These are phyloP conservation scores for Penicillium sp. DNA, from an alignment of 2,329 filamentous ascomycete genomes.

Conservation along the genomic window DNA sequence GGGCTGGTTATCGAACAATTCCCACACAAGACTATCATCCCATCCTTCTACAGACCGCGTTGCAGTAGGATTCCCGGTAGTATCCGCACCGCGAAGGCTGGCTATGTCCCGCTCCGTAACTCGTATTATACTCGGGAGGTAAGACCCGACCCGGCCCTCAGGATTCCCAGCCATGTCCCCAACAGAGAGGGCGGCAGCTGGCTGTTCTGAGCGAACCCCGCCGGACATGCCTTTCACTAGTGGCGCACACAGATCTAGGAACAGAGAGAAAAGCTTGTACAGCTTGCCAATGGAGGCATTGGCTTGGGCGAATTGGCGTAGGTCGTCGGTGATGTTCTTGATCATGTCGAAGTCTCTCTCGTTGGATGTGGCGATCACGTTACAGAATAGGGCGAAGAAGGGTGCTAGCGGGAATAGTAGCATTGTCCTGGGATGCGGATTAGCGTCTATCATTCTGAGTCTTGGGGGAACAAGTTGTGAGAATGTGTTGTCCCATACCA, in stretches of 20 bases:
- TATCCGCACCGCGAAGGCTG: background rate
- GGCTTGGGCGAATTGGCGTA: constrained; percentile 21
- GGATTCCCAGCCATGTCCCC: background rate
- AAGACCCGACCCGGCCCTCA: background rate
- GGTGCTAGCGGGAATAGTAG: constrained; percentile 21
- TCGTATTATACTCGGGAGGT: constrained; percentile 10
- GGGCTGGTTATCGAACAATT: constrained; percentile 25
- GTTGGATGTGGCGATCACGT: constrained; percentile 24
- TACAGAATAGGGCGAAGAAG: constrained; percentile 25
- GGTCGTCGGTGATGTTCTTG: constrained; percentile 22
- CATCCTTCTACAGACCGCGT: constrained; percentile 17
- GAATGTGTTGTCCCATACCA: constrained; percentile 10
- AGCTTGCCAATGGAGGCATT: constrained; percentile 23
- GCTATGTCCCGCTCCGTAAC: background rate
- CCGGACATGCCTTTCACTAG: constrained; percentile 12
- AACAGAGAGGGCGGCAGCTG: background rate
- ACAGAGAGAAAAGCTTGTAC: constrained; percentile 23
- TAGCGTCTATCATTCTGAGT: background rate
- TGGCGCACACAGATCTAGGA: constrained; percentile 21
- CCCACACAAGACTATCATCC: constrained; percentile 27
- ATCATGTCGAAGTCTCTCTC: constrained; percentile 24
- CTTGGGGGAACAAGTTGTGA: background rate
- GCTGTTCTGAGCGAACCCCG: background rate
- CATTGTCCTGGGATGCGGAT: constrained; percentile 21
- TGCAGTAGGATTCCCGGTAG: constrained; percentile 1